These are phyloP conservation scores for Sarcomyxa edulis DNA, from an alignment of 768 basidiomycete genomes.

Conservation along the genomic window DNA sequence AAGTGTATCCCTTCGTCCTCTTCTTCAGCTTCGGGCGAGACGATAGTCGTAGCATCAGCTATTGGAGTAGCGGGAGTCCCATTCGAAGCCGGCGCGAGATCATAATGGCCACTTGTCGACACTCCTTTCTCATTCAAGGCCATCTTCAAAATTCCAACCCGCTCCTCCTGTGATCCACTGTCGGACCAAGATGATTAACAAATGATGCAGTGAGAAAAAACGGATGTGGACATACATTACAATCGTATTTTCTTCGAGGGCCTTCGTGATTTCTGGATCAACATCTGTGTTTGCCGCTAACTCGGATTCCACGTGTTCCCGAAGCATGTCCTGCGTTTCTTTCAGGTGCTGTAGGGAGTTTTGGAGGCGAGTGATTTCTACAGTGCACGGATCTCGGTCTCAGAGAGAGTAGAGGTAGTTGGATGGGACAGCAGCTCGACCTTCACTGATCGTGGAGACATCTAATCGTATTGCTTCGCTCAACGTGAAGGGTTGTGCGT, in stretches of 20 bases:
- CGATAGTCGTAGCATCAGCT: neutral
- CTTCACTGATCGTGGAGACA: slow-evolving; percentile 64
- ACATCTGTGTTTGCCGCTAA: slow-evolving; percentile 19
- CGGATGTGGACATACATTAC: slow-evolving; percentile 54
- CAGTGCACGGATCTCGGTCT: slow-evolving; percentile 4
- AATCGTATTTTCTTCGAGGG: slow-evolving; percentile 63
- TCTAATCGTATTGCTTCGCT: slow-evolving; percentile 60
- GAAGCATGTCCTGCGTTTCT: slow-evolving; percentile 55
- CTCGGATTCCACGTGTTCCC: slow-evolving; percentile 36
- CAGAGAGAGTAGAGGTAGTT: slow-evolving; percentile 1
- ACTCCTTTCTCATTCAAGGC: slow-evolving; percentile 63
- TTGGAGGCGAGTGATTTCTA: slow-evolving; percentile 74
- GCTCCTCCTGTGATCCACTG: slow-evolving; percentile 77
- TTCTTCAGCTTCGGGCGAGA: neutral
- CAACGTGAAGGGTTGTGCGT: slow-evolving; percentile 73
- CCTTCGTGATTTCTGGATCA: slow-evolving; percentile 56
- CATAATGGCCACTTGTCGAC: slow-evolving; percentile 42
- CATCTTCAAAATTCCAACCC: slow-evolving; percentile 62
- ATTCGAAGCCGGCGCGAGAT: slow-evolving; percentile 11
- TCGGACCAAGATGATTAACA: slow-evolving; percentile 6
- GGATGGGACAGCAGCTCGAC: slow-evolving; percentile 27
- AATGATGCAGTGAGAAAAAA: slow-evolving; percentile 2
- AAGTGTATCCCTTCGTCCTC: slow-evolving; percentile 8
- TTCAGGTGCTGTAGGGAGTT: slow-evolving; percentile 63
- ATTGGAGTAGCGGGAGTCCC: neutral